phyloP scores from a whole-genome alignment of 257 asterid species.

The Hygrophila difformis region DNA sequence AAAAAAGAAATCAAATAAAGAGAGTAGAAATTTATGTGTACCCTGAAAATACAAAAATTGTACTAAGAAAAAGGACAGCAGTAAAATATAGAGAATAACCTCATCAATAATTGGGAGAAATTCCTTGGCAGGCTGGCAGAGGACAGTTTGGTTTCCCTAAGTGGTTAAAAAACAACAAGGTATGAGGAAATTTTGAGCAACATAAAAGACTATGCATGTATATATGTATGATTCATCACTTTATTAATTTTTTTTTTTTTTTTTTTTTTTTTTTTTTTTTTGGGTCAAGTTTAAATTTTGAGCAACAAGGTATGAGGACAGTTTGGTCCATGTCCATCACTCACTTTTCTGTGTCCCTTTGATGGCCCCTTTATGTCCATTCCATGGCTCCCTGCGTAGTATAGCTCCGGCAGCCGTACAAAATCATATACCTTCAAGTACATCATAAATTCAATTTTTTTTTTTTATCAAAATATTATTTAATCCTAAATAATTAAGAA shows the following conservation, averaged over 20 bases:
- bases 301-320: slow-evolving; percentile 1
- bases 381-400: slow-evolving; percentile 96
- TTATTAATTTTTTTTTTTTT: no score
- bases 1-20: no score
- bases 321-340: slow-evolving; percentile 14
- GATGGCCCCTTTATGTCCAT: slow-evolving; percentile 92
- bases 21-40: no score
- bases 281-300: no score
- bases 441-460: background rate
- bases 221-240: no score
- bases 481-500: no score
- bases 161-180: slow-evolving; percentile 10
- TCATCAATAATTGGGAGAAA: slow-evolving; percentile 77
- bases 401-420: slow-evolving; percentile 62
- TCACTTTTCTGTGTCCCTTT: slow-evolving; percentile 46
- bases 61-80: background rate
- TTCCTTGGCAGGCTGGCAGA: slow-evolving; percentile 84
- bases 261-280: no score
- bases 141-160: slow-evolving; percentile 66
- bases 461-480: no score
- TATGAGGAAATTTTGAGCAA: background rate
- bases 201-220: no score
- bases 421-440: slow-evolving; percentile 42
- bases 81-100: slow-evolving; percentile 42
- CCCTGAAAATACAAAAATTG: no score